A percentile compares a stretch with the other conserved stretches of the same genome.
These are phyloP conservation scores for Pichia eremophila DNA, from an alignment of 805 yeast genomes.

Conservation along the genomic window DNA sequence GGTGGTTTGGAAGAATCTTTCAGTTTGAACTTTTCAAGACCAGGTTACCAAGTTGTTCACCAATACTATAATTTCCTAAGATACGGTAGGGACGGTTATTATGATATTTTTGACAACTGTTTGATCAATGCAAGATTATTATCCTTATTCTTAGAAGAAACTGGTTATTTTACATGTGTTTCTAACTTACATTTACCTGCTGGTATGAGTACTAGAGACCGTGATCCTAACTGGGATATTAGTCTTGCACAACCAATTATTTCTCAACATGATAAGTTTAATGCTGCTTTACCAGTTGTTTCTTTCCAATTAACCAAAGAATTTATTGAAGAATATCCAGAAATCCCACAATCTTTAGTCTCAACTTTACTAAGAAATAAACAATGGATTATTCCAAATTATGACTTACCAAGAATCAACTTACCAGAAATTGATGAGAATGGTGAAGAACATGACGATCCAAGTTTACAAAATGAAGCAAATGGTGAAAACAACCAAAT, in stretches of 20 bases:
- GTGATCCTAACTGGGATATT: slow-evolving; percentile 13
- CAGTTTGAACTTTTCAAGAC: slow-evolving; percentile 81
- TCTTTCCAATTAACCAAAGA: slow-evolving; percentile 65
- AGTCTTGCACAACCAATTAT: slow-evolving; percentile 1
- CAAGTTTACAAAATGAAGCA: slow-evolving; percentile 33
- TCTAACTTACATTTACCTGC: slow-evolving; percentile 65
- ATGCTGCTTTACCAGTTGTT: slow-evolving; percentile 83
- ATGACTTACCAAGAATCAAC: slow-evolving; percentile 54
- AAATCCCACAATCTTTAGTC: slow-evolving; percentile 70
- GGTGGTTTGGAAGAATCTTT: slow-evolving; percentile 87
- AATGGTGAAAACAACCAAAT: slow-evolving; percentile 44
- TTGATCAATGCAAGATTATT: slow-evolving; percentile 65
- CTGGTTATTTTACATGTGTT: slow-evolving; percentile 60
- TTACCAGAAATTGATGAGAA: slow-evolving; percentile 5
- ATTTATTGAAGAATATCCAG: slow-evolving; percentile 55
- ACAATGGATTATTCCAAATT: slow-evolving; percentile 87
- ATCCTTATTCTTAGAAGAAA: slow-evolving; percentile 51
- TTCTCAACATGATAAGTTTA: slow-evolving; percentile 36
- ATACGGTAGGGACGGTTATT: slow-evolving; percentile 66
- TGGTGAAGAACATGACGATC: slow-evolving; percentile 7
- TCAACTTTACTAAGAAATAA: slow-evolving; percentile 65
- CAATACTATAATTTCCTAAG: slow-evolving; percentile 76
- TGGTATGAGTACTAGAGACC: slow-evolving; percentile 27
- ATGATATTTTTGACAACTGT: slow-evolving; percentile 49
- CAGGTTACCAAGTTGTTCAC: slow-evolving; percentile 84